A percentile compares a stretch with the other conserved stretches of the same genome.
phyloP scores from a whole-genome alignment of 2,329 filamentous ascomycete species.

The Xylariaceae sp. region DNA sequence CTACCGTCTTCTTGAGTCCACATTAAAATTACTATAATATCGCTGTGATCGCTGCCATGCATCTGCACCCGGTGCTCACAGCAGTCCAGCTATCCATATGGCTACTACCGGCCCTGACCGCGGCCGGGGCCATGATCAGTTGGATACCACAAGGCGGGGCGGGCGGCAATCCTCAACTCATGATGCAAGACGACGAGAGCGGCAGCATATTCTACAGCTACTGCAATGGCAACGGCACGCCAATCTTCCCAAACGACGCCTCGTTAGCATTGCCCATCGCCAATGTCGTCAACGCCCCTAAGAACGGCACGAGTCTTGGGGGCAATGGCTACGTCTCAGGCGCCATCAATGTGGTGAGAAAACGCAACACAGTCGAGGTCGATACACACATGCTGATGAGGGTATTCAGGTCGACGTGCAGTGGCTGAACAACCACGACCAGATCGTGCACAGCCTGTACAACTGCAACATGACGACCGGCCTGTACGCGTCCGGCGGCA shows the following conservation, averaged over 20 bases:
- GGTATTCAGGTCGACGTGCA: constrained; percentile 4
- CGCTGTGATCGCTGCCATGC: too few relatives aligned
- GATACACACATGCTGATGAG: background rate
- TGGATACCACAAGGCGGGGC: too few relatives aligned
- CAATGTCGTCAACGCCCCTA: constrained; percentile 4
- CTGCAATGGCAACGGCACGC: constrained; percentile 9
- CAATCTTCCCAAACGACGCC: constrained; percentile 9
- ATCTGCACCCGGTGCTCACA: too few relatives aligned
- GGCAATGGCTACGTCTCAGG: constrained; percentile 4
- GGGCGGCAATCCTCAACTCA: constrained; percentile 9
- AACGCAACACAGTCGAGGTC: background rate
- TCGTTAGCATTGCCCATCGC: constrained; percentile 4
- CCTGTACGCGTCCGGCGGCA: background rate
- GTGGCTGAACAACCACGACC: background rate
- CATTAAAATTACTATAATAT: too few relatives aligned
- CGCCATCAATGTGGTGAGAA: background rate
- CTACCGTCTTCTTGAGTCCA: too few relatives aligned
- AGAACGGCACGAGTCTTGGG: constrained; percentile 5
- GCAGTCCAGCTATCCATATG: background rate
- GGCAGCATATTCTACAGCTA: constrained; percentile 11
- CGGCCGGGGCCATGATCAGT: background rate
- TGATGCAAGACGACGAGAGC: constrained; percentile 12
- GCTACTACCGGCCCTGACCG: background rate
- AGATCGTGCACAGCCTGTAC: constrained; percentile 5
- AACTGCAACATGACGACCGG: constrained; percentile 9